These are phyloP conservation scores for Xylariales sp. DNA, from an alignment of 2,329 filamentous ascomycete genomes.

Conservation along the genomic window DNA sequence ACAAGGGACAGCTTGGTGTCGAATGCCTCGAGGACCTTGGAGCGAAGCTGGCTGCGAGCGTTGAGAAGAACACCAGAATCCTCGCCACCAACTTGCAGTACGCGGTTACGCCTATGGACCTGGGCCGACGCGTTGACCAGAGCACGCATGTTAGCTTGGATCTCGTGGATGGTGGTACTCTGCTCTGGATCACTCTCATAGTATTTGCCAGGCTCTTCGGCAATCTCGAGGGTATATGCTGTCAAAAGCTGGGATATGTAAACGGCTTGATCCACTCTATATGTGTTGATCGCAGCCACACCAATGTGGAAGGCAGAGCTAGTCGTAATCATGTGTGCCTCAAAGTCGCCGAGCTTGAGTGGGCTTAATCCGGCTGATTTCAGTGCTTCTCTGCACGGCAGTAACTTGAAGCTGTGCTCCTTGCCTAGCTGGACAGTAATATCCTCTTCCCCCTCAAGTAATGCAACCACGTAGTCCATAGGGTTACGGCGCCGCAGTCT, in stretches of 20 bases:
- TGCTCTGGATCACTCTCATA: not conserved
- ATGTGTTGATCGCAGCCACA: not conserved
- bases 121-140: not conserved
- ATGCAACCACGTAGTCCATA: not conserved
- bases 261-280: not conserved
- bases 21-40: too few relatives aligned
- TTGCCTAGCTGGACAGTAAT: not conserved
- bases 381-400: not conserved
- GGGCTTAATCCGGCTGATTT: not conserved
- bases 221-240: not conserved
- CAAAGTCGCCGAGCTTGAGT: not conserved
- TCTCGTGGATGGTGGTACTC: not conserved
- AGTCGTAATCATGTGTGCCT: not conserved
- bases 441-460: not conserved
- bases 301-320: not conserved
- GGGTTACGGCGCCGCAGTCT: too few relatives aligned
- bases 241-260: not conserved
- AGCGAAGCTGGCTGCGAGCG: too few relatives aligned
- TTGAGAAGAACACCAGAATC: too few relatives aligned
- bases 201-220: not conserved
- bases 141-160: not conserved
- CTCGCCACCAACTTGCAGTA: too few relatives aligned
- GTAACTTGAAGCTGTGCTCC: not conserved
- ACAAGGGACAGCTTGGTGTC: too few relatives aligned
- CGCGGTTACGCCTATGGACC: not conserved